Conservation (phyloP, 352 stramenopile species). For the Pelagophyceae sp. region DNA sequence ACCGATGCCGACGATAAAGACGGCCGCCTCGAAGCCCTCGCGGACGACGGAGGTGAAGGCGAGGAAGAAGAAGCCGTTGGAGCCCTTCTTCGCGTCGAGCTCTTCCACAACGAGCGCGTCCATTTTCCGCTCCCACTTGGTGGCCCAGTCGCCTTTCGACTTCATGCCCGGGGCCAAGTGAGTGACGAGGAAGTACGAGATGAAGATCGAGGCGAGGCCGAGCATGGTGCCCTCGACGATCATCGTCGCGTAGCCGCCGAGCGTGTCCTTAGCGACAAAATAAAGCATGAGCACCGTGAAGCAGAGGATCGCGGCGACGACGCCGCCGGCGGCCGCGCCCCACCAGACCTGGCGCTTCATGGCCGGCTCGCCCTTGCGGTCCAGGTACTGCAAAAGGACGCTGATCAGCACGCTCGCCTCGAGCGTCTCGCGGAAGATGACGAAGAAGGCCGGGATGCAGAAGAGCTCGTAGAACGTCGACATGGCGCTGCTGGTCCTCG, state of each 20-base stretch:
- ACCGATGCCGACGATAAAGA: conserved; percentile 11
- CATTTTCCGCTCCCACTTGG: conserved; percentile 4
- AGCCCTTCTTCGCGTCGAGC: not conserved
- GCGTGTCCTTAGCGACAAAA: not conserved
- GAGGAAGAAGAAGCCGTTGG: conserved; percentile 5
- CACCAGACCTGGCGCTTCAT: not conserved
- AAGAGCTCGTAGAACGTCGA: not conserved
- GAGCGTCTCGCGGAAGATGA: conserved; percentile 12
- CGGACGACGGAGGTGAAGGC: not conserved
- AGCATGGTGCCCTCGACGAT: conserved; percentile 6
- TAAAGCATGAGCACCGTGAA: not conserved
- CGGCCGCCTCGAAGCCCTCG: conserved; percentile 7
- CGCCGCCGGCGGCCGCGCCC: not conserved
- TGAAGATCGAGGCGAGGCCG: not conserved
- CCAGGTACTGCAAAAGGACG: conserved; percentile 10
- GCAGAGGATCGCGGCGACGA: not conserved
- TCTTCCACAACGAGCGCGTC: not conserved
- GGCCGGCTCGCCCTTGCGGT: not conserved
- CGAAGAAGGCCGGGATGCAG: conserved; percentile 2
- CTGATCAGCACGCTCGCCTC: not conserved
- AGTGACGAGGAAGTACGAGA: conserved; percentile 10
- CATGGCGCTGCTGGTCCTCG: too few relatives aligned
- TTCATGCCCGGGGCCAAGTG: conserved; percentile 13
- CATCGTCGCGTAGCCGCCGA: not conserved
- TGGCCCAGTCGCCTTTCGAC: not conserved